Conservation (phyloP, 306 rosid species). For the Prosopis cineraria region DNA sequence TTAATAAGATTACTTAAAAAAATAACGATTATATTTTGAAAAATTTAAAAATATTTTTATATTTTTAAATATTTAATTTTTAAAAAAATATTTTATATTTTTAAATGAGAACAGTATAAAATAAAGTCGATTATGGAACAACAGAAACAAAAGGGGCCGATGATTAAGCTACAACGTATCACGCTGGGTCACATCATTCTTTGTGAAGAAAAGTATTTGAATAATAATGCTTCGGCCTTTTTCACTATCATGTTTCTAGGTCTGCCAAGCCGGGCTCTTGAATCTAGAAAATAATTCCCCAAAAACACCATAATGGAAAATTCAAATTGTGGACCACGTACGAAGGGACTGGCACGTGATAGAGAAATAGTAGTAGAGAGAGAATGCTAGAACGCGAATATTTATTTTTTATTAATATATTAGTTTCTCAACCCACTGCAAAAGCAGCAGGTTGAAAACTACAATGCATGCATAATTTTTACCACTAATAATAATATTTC, state of each 20-base stretch:
- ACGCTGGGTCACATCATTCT: no score
- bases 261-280: neutral
- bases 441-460: conserved; percentile 41
- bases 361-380: neutral
- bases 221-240: neutral
- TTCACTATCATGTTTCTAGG: neutral
- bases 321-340: neutral
- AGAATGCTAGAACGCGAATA: neutral
- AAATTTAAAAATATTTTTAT: no score
- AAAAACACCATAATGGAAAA: neutral
- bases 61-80: no score
- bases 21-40: no score
- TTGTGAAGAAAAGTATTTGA: no score
- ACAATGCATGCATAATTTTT: conserved; percentile 32
- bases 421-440: conserved; percentile 41
- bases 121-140: no score
- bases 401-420: conserved; percentile 31
- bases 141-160: no score
- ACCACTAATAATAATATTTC: neutral
- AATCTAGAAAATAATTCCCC: neutral
- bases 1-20: no score
- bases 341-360: no score
- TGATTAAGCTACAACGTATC: no score
- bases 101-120: no score
- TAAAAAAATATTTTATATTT: no score